These are phyloP conservation scores for Phytophthora meadii DNA, from an alignment of 352 stramenopile species.

Conservation along the genomic window DNA sequence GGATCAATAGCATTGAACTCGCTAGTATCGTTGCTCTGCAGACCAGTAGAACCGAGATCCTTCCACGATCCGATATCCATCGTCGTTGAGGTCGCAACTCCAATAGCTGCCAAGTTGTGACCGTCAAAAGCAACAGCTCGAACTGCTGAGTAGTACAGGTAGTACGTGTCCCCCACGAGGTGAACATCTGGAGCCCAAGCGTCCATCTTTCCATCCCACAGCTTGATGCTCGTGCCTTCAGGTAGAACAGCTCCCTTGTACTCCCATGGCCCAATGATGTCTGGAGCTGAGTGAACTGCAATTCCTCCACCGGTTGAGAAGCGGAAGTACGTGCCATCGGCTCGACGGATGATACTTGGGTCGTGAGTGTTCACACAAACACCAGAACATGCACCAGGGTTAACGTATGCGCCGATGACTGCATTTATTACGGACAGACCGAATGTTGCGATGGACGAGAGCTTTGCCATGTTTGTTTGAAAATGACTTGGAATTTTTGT, in stretches of 20 bases:
- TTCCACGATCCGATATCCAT: constrained; percentile 35
- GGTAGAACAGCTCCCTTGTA: constrained; percentile 32
- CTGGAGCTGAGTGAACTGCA: constrained; percentile 21
- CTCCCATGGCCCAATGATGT: constrained; percentile 27
- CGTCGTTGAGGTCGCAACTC: constrained; percentile 21
- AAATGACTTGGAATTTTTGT: neutral
- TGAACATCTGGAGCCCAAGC: constrained; percentile 29
- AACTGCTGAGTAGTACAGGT: constrained; percentile 36
- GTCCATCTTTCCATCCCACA: constrained; percentile 32
- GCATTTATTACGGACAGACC: constrained; percentile 12
- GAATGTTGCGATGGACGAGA: neutral
- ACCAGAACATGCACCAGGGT: constrained; percentile 19
- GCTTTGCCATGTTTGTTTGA: constrained; percentile 7
- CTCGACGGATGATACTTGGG: constrained; percentile 33
- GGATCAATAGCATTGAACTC: constrained; percentile 38
- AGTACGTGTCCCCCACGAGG: constrained; percentile 33
- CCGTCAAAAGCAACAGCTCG: constrained; percentile 18
- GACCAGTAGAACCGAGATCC: constrained; percentile 19
- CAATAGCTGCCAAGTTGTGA: constrained; percentile 27
- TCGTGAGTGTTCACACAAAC: constrained; percentile 36
- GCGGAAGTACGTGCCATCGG: constrained; percentile 36
- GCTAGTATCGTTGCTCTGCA: constrained; percentile 28
- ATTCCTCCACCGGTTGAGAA: constrained; percentile 34
- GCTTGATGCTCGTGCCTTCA: constrained; percentile 36
- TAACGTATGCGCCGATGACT: constrained; percentile 9